Percentiles rank a stretch among this genome's conserved stretches.
Conservation (phyloP, 768 basidiomycete species). For the Suillus ampliporus region DNA sequence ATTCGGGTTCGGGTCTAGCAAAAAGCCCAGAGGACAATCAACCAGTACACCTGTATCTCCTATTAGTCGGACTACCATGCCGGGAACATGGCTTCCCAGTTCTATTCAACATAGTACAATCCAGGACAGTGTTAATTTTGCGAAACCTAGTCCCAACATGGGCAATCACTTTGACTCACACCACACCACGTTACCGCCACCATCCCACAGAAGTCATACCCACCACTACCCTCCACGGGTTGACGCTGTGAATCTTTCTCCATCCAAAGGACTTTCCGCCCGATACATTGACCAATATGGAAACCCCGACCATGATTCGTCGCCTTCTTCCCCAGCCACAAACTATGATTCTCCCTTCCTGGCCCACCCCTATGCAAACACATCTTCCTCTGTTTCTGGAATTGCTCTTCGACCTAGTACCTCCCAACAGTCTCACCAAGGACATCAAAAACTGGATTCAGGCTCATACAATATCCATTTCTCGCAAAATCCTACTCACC, state of each 20-base stretch:
- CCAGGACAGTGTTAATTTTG: neutral
- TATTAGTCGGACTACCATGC: slow-evolving; percentile 10
- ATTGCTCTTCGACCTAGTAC: slow-evolving; percentile 26
- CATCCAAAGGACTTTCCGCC: slow-evolving; percentile 23
- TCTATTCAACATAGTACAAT: neutral
- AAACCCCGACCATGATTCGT: slow-evolving; percentile 27
- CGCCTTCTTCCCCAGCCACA: slow-evolving; percentile 18
- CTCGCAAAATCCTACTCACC: too few species aligned
- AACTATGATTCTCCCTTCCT: slow-evolving; percentile 25
- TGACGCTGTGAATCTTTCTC: slow-evolving; percentile 19
- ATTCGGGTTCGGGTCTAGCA: slow-evolving; percentile 36
- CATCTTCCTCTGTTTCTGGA: slow-evolving; percentile 31
- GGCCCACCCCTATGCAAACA: slow-evolving; percentile 60
- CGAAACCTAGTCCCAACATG: neutral
- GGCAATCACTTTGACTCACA: slow-evolving; percentile 60
- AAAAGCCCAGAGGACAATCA: slow-evolving; percentile 16
- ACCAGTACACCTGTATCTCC: slow-evolving; percentile 9
- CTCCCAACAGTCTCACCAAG: too few species aligned
- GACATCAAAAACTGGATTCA: too few species aligned
- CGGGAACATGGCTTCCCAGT: slow-evolving; percentile 26
- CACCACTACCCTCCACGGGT: slow-evolving; percentile 18
- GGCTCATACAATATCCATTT: too few species aligned
- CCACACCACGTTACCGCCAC: slow-evolving; percentile 46
- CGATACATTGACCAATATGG: slow-evolving; percentile 20
- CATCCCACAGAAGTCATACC: slow-evolving; percentile 18